Evolutionary conservation across 2,329 filamentous ascomycete genomes (phyloP).

Genomic region (Curvularia spicifera): DNA sequence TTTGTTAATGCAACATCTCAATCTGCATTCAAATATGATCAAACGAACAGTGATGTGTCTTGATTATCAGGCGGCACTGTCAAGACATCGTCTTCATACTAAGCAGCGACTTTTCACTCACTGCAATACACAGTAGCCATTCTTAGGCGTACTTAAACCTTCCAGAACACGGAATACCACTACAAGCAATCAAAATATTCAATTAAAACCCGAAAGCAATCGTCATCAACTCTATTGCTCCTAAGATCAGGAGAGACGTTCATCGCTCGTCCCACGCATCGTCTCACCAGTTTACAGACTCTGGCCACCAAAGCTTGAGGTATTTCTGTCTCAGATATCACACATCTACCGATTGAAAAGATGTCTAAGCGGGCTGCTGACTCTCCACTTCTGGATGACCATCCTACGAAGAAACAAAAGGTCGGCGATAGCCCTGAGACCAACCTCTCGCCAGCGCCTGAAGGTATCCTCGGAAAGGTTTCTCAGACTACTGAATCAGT

Average conservation of each 20-base stretch:
- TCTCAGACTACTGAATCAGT: not conserved
- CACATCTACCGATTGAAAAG: fast-evolving
- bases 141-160: conserved; percentile 10
- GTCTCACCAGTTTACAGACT: not conserved
- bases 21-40: conserved; percentile 6
- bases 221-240: not conserved
- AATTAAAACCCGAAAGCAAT: not conserved
- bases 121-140: not conserved
- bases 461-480: not conserved
- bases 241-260: not conserved
- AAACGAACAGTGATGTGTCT: conserved; percentile 3
- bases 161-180: not conserved
- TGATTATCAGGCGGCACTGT: conserved; percentile 7
- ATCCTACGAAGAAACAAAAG: conserved; percentile 16
- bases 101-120: conserved; percentile 7
- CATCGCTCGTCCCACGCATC: not conserved
- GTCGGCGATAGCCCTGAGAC: not conserved
- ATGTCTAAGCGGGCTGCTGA: conserved; percentile 20
- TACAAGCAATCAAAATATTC: not conserved
- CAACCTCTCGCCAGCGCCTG: not conserved
- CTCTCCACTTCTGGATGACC: not conserved
- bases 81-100: conserved; percentile 7
- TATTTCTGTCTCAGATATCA: not conserved
- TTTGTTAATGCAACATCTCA: conserved; percentile 3
- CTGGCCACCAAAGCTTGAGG: not conserved